These are phyloP conservation scores for Xenoacremonium recifei DNA, from an alignment of 2,329 filamentous ascomycete species.

Conservation along the genomic window DNA sequence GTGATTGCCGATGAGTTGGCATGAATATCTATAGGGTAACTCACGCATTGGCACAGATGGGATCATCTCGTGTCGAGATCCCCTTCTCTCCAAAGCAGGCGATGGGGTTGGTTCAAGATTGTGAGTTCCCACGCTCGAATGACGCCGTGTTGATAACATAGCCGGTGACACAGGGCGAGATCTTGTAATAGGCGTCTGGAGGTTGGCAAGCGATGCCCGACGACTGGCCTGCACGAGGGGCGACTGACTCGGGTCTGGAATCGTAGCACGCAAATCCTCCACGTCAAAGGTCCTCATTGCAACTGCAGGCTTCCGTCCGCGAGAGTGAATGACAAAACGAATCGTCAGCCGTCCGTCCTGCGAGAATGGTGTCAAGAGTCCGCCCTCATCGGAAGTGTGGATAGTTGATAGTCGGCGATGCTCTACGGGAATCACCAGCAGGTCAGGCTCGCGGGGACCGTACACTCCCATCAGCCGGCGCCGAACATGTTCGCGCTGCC, in stretches of 20 bases:
- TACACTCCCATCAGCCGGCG: constrained; percentile 15
- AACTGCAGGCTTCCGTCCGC: constrained; percentile 43
- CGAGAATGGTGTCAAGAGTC: constrained; percentile 12
- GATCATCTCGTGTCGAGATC: constrained; percentile 7
- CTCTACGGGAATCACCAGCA: constrained; percentile 26
- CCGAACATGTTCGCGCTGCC: constrained; percentile 22
- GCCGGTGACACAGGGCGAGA: constrained; percentile 11
- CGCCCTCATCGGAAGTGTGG: constrained; percentile 3
- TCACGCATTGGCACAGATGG: constrained; percentile 23
- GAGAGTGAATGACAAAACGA: constrained; percentile 28
- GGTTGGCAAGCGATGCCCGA: constrained; percentile 14
- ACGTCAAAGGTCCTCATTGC: constrained; percentile 52
- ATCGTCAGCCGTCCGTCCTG: constrained; percentile 21
- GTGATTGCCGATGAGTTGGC: too few relatives aligned
- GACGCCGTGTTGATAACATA: constrained; percentile 8
- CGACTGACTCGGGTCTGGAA: constrained; percentile 34
- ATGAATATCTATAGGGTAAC: constrained; percentile 18
- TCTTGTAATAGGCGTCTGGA: constrained; percentile 6
- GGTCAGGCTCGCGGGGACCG: constrained; percentile 15
- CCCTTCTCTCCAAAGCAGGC: constrained; percentile 9
- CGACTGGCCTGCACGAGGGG: constrained; percentile 7
- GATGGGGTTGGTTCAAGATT: background rate
- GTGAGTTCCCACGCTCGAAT: constrained; percentile 11
- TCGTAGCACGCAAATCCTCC: constrained; percentile 43
- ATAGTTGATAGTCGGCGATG: constrained; percentile 19